These are phyloP conservation scores for Agaricus sinodeliciosus DNA, from an alignment of 768 basidiomycete species.

Conservation along the genomic window DNA sequence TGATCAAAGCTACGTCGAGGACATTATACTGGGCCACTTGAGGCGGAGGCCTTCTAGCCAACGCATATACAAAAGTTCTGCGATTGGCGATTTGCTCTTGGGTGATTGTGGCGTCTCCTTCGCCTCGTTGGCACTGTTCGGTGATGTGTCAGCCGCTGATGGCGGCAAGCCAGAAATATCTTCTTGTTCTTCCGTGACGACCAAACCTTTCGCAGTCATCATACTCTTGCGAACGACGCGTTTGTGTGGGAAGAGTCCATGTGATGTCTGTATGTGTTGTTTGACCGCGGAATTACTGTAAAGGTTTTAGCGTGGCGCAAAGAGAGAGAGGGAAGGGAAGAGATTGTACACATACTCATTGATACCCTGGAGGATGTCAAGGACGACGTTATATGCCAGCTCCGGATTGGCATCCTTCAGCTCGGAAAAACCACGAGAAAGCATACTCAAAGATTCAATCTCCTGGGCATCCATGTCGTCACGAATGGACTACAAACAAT, in stretches of 20 bases:
- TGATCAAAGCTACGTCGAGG: slow-evolving; percentile 14
- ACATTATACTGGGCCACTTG: slow-evolving; percentile 78
- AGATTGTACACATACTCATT: slow-evolving; percentile 63
- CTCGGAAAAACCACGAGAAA: slow-evolving; percentile 85
- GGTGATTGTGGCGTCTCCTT: slow-evolving; percentile 33
- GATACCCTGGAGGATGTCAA: slow-evolving; percentile 86
- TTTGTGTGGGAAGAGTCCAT: slow-evolving; percentile 74
- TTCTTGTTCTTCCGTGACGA: slow-evolving; percentile 79
- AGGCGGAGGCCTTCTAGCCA: slow-evolving; percentile 91
- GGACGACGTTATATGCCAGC: slow-evolving; percentile 80
- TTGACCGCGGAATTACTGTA: slow-evolving; percentile 70
- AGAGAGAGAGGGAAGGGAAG: background rate
- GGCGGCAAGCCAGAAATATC: slow-evolving; percentile 49
- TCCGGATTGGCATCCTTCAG: slow-evolving; percentile 78
- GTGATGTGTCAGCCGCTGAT: slow-evolving; percentile 22
- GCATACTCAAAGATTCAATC: slow-evolving; percentile 84
- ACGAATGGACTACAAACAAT: slow-evolving; percentile 48
- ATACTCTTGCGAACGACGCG: slow-evolving; percentile 75
- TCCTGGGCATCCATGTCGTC: slow-evolving; percentile 88
- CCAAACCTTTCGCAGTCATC: slow-evolving; percentile 77
- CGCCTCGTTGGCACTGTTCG: slow-evolving; percentile 24
- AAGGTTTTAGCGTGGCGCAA: slow-evolving; percentile 4
- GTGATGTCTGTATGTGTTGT: slow-evolving; percentile 78
- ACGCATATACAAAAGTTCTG: slow-evolving; percentile 93
- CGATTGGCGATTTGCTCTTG: slow-evolving; percentile 77